Conservation (phyloP, 2,329 filamentous ascomycete genomes). For the Aspergillus intermedius region DNA sequence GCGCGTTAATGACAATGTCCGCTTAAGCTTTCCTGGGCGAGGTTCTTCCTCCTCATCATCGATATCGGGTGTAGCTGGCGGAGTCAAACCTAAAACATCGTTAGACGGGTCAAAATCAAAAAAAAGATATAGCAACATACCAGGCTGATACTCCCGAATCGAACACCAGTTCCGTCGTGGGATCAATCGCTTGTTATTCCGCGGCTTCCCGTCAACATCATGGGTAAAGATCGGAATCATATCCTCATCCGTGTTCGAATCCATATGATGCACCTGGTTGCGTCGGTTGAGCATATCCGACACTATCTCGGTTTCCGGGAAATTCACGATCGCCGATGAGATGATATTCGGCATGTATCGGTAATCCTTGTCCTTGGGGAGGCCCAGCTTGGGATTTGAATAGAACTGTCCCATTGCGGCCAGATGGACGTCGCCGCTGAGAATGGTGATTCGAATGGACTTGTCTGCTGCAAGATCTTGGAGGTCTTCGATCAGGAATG, state of each 20-base stretch:
- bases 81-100: slow-evolving; percentile 53
- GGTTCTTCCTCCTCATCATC: slow-evolving; percentile 30
- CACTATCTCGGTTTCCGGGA: slow-evolving; percentile 78
- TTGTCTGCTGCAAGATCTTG: slow-evolving; percentile 92
- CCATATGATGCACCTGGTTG: slow-evolving; percentile 66
- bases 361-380: slow-evolving; percentile 85
- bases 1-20: slow-evolving; percentile 57
- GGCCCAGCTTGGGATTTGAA: slow-evolving; percentile 73
- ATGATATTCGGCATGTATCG: slow-evolving; percentile 96
- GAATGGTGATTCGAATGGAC: slow-evolving; percentile 81
- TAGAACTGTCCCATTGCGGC: slow-evolving; percentile 92
- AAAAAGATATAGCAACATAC: slow-evolving; percentile 32
- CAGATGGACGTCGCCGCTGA: slow-evolving; percentile 90
- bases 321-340: slow-evolving; percentile 89
- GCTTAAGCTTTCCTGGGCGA: slow-evolving; percentile 40
- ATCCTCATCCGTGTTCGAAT: slow-evolving; percentile 75
- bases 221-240: slow-evolving; percentile 92
- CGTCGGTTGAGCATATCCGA: slow-evolving; percentile 89
- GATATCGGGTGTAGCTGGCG: slow-evolving; percentile 57
- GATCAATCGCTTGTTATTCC: slow-evolving; percentile 85
- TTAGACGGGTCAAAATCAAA: not conserved
- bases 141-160: slow-evolving; percentile 76
- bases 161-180: slow-evolving; percentile 94
- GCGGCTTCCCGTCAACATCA: slow-evolving; percentile 79
- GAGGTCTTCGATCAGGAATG: slow-evolving; percentile 78